These are phyloP conservation scores for Amylocarpus encephaloides DNA, from an alignment of 2,329 filamentous ascomycete species.

Conservation along the genomic window DNA sequence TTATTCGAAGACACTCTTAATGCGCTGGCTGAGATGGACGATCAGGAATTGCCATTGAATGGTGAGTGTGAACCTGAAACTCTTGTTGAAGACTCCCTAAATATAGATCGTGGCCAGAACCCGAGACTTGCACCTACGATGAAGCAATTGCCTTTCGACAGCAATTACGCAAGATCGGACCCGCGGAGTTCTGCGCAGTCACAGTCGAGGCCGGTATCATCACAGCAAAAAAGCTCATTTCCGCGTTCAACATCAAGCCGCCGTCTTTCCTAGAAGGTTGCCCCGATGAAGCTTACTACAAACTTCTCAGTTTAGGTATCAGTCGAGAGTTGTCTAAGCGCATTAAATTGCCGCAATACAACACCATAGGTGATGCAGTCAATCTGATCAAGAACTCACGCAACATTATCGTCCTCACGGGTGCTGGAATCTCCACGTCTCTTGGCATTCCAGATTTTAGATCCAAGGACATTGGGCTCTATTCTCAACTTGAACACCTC, in stretches of 20 bases:
- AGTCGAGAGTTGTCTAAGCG: conserved; percentile 76
- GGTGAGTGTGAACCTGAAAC: conserved; percentile 15
- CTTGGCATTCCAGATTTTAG: conserved; percentile 96
- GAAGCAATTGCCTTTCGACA: conserved; percentile 64
- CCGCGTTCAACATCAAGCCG: conserved; percentile 74
- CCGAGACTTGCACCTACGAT: conserved; percentile 51
- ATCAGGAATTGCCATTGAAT: conserved; percentile 41
- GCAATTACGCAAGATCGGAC: conserved; percentile 69
- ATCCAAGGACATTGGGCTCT: conserved; percentile 86
- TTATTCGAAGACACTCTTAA: conserved; percentile 40
- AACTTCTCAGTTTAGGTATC: conserved; percentile 69
- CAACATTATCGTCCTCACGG: conserved; percentile 91
- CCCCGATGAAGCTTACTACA: conserved; percentile 69
- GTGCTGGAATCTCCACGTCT: conserved; percentile 93
- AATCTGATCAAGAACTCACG: conserved; percentile 63
- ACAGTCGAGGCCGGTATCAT: conserved; percentile 64
- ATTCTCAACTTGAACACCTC: conserved; percentile 73
- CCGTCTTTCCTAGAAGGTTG: conserved; percentile 67
- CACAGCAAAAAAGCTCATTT: conserved; percentile 75
- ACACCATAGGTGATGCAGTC: conserved; percentile 83
- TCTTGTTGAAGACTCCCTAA: conserved; percentile 20
- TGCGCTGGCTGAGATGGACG: conserved; percentile 37
- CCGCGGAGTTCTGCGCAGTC: conserved; percentile 66
- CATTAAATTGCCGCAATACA: conserved; percentile 71
- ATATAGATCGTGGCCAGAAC: conserved; percentile 16